Evolutionary conservation across 139 green algal species (phyloP).

Genomic region (Coelastrella sp.): DNA sequence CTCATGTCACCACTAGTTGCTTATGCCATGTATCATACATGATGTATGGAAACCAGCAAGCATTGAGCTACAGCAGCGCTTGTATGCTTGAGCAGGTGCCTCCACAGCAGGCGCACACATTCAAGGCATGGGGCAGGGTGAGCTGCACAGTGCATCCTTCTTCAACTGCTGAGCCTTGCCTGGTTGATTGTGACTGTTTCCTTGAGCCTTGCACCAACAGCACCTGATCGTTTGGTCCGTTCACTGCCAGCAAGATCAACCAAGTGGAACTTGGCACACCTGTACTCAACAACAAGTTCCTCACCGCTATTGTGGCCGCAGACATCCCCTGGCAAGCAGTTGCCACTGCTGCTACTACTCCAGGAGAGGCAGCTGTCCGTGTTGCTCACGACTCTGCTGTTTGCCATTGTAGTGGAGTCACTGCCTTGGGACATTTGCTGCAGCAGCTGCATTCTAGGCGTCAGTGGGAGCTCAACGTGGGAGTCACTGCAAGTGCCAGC

Average conservation of each 20-base stretch:
- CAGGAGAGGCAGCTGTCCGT: neutral
- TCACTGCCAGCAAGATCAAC: slow-evolving; percentile 92
- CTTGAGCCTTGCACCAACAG: slow-evolving; percentile 60
- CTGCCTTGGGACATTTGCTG: neutral
- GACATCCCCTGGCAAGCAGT: neutral
- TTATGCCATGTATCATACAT: too few species aligned
- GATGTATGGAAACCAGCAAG: too few species aligned
- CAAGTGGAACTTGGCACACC: slow-evolving; percentile 86
- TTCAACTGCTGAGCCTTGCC: neutral
- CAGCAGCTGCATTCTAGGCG: neutral
- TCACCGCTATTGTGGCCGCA: neutral
- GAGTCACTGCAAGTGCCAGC: too few species aligned
- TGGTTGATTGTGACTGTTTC: slow-evolving; percentile 84
- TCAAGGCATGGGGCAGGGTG: too few species aligned
- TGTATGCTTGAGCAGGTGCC: too few species aligned
- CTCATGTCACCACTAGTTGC: too few species aligned
- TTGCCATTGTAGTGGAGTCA: neutral
- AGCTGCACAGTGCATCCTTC: neutral
- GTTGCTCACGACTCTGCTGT: neutral
- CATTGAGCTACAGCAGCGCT: too few species aligned
- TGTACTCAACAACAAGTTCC: slow-evolving; percentile 10
- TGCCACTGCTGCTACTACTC: neutral
- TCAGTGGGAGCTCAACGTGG: too few species aligned
- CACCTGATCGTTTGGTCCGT: slow-evolving; percentile 59
- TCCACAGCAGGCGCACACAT: too few species aligned